Evolutionary conservation across 75 land plant genomes (phyloP), one percentile per base, ranked within the genome.

Genomic region (Adiantum capillusveneris): DNA sequence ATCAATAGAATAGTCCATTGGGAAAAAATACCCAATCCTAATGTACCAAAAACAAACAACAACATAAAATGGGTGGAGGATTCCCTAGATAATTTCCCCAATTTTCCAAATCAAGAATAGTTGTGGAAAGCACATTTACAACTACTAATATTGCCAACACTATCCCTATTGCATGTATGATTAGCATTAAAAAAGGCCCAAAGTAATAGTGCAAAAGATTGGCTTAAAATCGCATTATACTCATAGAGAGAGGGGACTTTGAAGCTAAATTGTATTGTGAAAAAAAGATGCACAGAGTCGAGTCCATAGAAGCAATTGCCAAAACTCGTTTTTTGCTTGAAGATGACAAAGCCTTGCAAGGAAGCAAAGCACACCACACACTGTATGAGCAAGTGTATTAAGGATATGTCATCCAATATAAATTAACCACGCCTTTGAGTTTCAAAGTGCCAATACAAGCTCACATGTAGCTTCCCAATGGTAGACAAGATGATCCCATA

Each of bases 391-490:
- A 24, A 16, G 2, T 25, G 50, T 43, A 19, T 2, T 9, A 19
- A 30, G 2, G 3, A 29, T 2, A 2, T n/a, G 36, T 58, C 39
- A 34, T 3, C 9, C 3, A 34, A 3, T 34, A 9, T 9, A 34
- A 9, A 34, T n/a, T n/a, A n/a, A 3, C 3, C 9, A 9, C 3
- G 37, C 9, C 9, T 9, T 5, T 34, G 9, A 34, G 37, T 3
- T 34, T 5, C 37, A 9, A 34, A n/a, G n/a, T n/a, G n/a, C n/a
- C n/a, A n/a, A n/a, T n/a, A n/a, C n/a, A n/a, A 6, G n/a, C 56
- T 72, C 54, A 84, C 92, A 88, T 88, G 76, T 86, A 94, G 48
- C 98, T 96, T 72, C 98, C 98, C 34, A 94, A 62, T 7, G 98
- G 98, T 6, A 94, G 75, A 43, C 98, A 94, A 37, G 98, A 68